Percentiles rank a stretch among this genome's conserved stretches.
These are phyloP conservation scores for Penicillium cataractarum DNA, from an alignment of 495 filamentous ascomycete species.

Conservation along the genomic window DNA sequence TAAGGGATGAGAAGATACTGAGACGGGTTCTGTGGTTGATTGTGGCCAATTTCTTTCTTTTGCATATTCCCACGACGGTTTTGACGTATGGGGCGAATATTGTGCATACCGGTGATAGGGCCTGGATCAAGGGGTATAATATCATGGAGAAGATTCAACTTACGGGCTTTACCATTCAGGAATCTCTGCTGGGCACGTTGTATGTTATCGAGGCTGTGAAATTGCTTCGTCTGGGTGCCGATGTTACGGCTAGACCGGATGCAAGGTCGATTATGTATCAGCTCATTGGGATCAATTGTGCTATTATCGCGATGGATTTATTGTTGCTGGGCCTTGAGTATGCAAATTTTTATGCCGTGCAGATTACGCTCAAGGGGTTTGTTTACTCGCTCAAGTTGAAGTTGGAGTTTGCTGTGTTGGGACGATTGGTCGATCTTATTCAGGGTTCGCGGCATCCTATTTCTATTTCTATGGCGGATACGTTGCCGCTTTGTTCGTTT, in stretches of 20 bases:
- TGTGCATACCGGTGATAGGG: slow-evolving; percentile 25
- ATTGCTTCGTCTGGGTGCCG: slow-evolving; percentile 52
- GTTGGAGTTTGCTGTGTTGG: slow-evolving; percentile 63
- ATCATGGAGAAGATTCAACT: slow-evolving; percentile 61
- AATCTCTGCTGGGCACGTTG: slow-evolving; percentile 57
- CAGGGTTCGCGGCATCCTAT: slow-evolving; percentile 36
- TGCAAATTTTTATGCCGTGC: slow-evolving; percentile 53
- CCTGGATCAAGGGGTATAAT: slow-evolving; percentile 51
- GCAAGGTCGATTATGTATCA: slow-evolving; percentile 55
- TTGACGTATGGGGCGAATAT: slow-evolving; percentile 54
- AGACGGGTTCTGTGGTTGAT: slow-evolving; percentile 48
- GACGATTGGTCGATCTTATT: slow-evolving; percentile 50
- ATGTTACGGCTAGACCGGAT: slow-evolving; percentile 28
- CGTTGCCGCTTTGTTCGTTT: slow-evolving; percentile 32
- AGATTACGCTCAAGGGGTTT: slow-evolving; percentile 59
- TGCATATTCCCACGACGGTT: slow-evolving; percentile 55
- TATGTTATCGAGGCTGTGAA: slow-evolving; percentile 60
- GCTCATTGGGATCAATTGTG: slow-evolving; percentile 57
- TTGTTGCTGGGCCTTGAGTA: slow-evolving; percentile 54
- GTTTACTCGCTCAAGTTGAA: slow-evolving; percentile 69
- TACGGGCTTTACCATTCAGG: slow-evolving; percentile 60
- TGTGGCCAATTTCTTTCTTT: slow-evolving; percentile 45
- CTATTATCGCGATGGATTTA: slow-evolving; percentile 56
- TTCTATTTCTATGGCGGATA: slow-evolving; percentile 33
- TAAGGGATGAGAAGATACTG: slow-evolving; percentile 48